Conservation (phyloP, 73 alveolate genomes). For the Blepharisma japonicum region DNA sequence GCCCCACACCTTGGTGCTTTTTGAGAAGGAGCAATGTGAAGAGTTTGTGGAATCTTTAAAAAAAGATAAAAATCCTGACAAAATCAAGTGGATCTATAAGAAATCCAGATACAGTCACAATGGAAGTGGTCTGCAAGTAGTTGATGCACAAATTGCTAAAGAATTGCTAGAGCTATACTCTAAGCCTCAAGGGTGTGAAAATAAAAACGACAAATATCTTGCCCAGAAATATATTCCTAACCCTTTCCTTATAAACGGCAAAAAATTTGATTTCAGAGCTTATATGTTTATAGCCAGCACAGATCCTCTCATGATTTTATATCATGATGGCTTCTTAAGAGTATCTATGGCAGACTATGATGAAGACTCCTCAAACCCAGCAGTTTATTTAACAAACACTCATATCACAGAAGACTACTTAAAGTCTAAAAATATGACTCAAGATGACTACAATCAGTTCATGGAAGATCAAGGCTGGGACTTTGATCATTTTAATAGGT, state of each 20-base stretch:
- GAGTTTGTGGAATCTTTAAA: conserved; percentile 8
- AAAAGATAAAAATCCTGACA: neutral
- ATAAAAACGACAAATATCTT: conserved; percentile 58
- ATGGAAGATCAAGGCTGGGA: neutral
- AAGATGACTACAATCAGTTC: neutral
- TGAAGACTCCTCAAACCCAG: conserved; percentile 5
- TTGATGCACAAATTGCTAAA: neutral
- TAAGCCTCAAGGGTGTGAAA: conserved; percentile 31
- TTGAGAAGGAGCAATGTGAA: conserved; percentile 15
- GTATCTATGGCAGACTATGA: neutral
- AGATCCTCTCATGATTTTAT: neutral
- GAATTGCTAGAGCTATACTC: neutral
- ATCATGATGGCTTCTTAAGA: neutral
- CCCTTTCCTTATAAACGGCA: neutral
- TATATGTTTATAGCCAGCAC: conserved; percentile 16
- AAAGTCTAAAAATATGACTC: neutral
- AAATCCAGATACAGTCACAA: conserved; percentile 2
- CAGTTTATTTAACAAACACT: conserved; percentile 17
- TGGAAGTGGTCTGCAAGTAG: conserved; percentile 8
- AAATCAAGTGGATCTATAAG: conserved; percentile 28
- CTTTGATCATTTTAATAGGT: neutral
- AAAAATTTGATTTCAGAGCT: neutral
- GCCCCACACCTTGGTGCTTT: neutral
- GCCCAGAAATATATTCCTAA: conserved; percentile 63
- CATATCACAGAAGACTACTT: neutral